Percentiles rank a stretch among this genome's conserved stretches.
Conservation (phyloP, 2,329 filamentous ascomycete species). For the Ophiostoma perfectum region DNA sequence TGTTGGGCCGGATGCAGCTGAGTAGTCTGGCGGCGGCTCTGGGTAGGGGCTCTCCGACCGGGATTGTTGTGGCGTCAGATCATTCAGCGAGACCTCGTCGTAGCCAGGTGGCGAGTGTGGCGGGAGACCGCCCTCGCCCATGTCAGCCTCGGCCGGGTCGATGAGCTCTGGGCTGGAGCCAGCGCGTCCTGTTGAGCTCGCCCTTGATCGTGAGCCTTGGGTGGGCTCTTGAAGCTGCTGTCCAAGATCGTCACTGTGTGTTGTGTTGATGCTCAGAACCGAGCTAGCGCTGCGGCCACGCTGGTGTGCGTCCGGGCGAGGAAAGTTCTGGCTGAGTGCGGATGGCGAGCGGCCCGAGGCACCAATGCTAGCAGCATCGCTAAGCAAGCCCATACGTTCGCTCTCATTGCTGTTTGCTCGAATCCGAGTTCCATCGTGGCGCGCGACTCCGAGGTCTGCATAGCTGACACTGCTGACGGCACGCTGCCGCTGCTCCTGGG, state of each 20-base stretch:
- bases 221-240: constrained; percentile 23
- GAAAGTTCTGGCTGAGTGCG: constrained; percentile 25
- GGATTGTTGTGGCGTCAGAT: constrained; percentile 32
- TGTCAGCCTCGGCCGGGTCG: constrained; percentile 41
- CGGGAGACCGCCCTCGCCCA: constrained; percentile 45
- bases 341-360: constrained; percentile 34
- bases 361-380: constrained; percentile 61
- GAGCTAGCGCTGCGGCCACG: constrained; percentile 49
- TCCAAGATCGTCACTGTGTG: constrained; percentile 24
- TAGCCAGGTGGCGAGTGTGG: constrained; percentile 47
- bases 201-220: constrained; percentile 36
- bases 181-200: constrained; percentile 32
- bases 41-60: constrained; percentile 38
- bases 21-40: constrained; percentile 51
- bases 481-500: constrained; percentile 57
- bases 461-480: constrained; percentile 72
- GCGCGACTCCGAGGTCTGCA: constrained; percentile 66
- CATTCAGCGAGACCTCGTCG: constrained; percentile 36
- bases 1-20: constrained; percentile 17
- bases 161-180: constrained; percentile 50
- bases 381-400: constrained; percentile 65
- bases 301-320: constrained; percentile 32
- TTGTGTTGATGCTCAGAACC: constrained; percentile 47
- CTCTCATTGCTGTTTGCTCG: constrained; percentile 69
- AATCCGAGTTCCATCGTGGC: constrained; percentile 70